Evolutionary conservation across 306 rosid genomes (phyloP).

Genomic region (Hippophae rhamnoides): DNA sequence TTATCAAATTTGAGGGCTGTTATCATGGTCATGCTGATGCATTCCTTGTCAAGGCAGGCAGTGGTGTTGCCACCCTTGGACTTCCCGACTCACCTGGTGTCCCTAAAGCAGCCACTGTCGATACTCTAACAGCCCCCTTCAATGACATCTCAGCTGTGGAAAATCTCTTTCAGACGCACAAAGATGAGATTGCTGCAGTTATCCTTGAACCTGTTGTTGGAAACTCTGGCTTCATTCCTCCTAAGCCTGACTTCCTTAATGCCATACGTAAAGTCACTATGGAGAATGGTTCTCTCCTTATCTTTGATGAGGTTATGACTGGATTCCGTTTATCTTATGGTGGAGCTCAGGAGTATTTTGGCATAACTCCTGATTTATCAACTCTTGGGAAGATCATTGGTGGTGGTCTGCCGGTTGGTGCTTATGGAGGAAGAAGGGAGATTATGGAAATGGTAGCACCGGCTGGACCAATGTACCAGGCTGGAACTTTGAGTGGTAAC

Average conservation of each 20-base stretch:
- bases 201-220: constrained; percentile 95
- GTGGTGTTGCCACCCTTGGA: constrained; percentile 92
- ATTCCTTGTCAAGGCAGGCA: constrained; percentile 91
- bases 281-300: constrained; percentile 57
- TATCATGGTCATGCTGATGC: constrained; percentile 99
- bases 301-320: constrained; percentile 93
- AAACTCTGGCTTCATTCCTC: constrained; percentile 75
- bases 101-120: constrained; percentile 73
- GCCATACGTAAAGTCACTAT: constrained; percentile 63
- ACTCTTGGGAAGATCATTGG: constrained; percentile 95
- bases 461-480: constrained; percentile 94
- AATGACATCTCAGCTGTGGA: constrained; percentile 69
- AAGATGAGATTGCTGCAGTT: constrained; percentile 63
- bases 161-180: constrained; percentile 49
- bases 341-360: constrained; percentile 91
- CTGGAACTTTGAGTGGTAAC: constrained; percentile 90
- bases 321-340: constrained; percentile 93
- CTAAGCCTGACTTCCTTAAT: constrained; percentile 54
- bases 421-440: constrained; percentile 89
- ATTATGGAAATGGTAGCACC: constrained; percentile 97
- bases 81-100: constrained; percentile 99
- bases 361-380: constrained; percentile 70
- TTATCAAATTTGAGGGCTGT: constrained; percentile 92
- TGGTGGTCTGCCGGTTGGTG: constrained; percentile 92
- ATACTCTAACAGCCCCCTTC: constrained; percentile 71